Evolutionary conservation across 2,329 filamentous ascomycete species (phyloP), one percentile per base, ranked within the genome.

Genomic region (Penicillium hordei): DNA sequence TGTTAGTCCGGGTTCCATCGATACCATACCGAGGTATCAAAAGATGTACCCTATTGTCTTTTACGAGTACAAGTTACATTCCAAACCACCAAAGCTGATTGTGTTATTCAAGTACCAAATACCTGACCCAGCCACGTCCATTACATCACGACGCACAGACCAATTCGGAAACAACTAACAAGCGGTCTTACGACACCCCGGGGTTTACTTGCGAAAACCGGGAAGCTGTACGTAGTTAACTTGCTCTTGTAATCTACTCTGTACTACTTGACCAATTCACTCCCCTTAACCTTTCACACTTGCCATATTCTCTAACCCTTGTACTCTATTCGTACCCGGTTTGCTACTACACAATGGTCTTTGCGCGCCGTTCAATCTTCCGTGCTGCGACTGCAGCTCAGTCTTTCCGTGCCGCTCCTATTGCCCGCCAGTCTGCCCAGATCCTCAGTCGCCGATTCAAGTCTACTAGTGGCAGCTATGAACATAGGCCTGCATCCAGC

Each of bases 371-470:
- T 49, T 61, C 65, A 15, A 46, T 66, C 34, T 57, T 70, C 31
- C 65, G 69, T 58, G 69, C 75, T 53, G 44, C 60, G 10, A 58
- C 46, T 48, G 67, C 72, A 59, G 74, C 75, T 59, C 74, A 72
- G 52, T 65, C 70, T 48, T 64, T 68, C 48, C 66, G 70, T 38
- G 57, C 67, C 48, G 62, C 62, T 31, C 69, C 73, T 56, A 64
- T 71, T 49, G 69, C 71, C 63, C 71, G 66, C 62, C 72, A 62
- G 62, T 74, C 67, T 70, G 72, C 70, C 50, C 79, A 76, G 62
- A 70, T 76, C 56, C 66, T 76, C 56, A 70, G 72, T 55, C 76
- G 78, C 48, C 75, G 81, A 62, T 73, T 75, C 42, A 82, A 83
- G 69, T 77, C 80, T 33, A 76, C 70, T 60, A 71, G 71, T 38